Evolutionary conservation across 805 yeast species (phyloP).

Genomic region (Helenozyma baotianmanensis): DNA sequence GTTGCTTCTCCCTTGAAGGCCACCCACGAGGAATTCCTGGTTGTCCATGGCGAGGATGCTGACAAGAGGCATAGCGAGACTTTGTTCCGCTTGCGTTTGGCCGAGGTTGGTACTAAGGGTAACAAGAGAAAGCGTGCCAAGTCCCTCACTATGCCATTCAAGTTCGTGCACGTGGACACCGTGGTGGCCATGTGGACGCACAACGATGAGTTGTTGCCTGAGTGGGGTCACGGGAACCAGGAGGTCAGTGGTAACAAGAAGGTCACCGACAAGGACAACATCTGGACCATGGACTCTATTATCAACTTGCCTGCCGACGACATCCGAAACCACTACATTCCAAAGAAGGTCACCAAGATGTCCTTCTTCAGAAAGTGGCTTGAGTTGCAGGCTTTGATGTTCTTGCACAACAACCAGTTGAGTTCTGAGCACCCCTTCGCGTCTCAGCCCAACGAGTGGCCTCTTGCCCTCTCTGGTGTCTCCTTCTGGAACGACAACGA

Average conservation of each 20-base stretch:
- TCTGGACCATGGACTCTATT: slow-evolving; percentile 75
- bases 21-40: slow-evolving; percentile 91
- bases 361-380: slow-evolving; percentile 85
- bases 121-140: slow-evolving; percentile 49
- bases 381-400: slow-evolving; percentile 86
- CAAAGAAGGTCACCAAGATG: slow-evolving; percentile 55
- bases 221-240: slow-evolving; percentile 89
- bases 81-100: slow-evolving; percentile 65
- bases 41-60: slow-evolving; percentile 60
- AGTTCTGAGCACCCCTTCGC: slow-evolving; percentile 93
- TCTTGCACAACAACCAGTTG: slow-evolving; percentile 84
- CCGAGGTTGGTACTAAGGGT: slow-evolving; percentile 26
- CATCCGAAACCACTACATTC: slow-evolving; percentile 55
- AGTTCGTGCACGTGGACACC: slow-evolving; percentile 76
- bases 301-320: slow-evolving; percentile 51
- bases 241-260: slow-evolving; percentile 96
- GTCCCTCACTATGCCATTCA: slow-evolving; percentile 66
- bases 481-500: slow-evolving; percentile 89
- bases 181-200: slow-evolving; percentile 95
- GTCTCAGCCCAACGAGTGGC: slow-evolving; percentile 90
- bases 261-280: slow-evolving; percentile 57
- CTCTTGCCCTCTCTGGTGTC: slow-evolving; percentile 82
- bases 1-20: slow-evolving; percentile 92
- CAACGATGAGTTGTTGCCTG: slow-evolving; percentile 78
- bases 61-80: slow-evolving; percentile 63